phyloP scores from a whole-genome alignment of 2,329 filamentous ascomycete species.

The Penicillium sp. region DNA sequence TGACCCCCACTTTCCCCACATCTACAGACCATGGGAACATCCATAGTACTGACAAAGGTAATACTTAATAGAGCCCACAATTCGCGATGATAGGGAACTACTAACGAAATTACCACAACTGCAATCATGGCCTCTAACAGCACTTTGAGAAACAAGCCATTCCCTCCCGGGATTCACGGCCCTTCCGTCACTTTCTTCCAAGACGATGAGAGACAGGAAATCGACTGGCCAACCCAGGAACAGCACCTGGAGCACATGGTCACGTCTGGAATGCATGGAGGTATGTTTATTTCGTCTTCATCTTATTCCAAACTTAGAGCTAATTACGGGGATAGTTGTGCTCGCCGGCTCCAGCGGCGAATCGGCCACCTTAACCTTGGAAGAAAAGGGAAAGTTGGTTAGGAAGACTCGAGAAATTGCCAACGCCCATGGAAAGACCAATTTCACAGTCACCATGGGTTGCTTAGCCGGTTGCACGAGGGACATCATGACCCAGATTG shows the following conservation, averaged over 20 bases:
- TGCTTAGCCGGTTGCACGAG: conserved; percentile 42
- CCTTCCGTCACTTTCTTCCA: conserved; percentile 58
- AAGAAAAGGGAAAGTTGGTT: conserved; percentile 45
- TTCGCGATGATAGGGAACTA: neutral
- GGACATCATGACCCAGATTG: conserved; percentile 57
- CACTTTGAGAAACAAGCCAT: conserved; percentile 2
- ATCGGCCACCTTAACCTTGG: conserved; percentile 41
- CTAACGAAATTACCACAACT: neutral
- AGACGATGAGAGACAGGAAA: conserved; percentile 49
- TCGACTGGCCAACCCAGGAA: conserved; percentile 57
- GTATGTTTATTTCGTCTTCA: neutral
- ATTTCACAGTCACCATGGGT: conserved; percentile 34
- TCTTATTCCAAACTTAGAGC: conserved; percentile 44
- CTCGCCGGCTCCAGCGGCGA: conserved; percentile 50
- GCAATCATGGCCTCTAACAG: neutral
- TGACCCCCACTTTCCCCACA: neutral
- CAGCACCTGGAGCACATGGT: conserved; percentile 57
- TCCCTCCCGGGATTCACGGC: conserved; percentile 52
- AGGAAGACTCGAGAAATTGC: conserved; percentile 30
- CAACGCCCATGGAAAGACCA: conserved; percentile 34
- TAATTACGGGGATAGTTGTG: conserved; percentile 45
- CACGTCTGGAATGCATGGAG: neutral
- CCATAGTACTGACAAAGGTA: neutral
- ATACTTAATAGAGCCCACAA: neutral
- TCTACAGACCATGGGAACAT: neutral